These are phyloP conservation scores for Saussurea involucrata DNA, from an alignment of 129 eudicot genomes.

Conservation along the genomic window DNA sequence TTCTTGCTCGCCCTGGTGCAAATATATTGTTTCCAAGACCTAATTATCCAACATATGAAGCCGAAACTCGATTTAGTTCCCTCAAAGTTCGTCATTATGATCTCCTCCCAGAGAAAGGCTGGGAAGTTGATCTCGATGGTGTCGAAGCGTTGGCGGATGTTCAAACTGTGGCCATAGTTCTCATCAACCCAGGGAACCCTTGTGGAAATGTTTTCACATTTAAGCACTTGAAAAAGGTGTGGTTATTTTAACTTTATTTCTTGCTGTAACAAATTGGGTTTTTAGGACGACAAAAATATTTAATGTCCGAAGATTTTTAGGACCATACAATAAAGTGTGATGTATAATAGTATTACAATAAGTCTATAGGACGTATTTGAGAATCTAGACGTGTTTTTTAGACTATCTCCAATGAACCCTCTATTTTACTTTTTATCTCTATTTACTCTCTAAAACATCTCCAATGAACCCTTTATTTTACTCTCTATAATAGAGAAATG, in stretches of 20 bases:
- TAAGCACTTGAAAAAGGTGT: conserved; percentile 45
- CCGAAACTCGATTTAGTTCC: conserved; percentile 31
- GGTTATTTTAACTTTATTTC: neutral
- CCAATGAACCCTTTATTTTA: too few species aligned
- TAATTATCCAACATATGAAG: conserved; percentile 51
- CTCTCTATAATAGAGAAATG: too few species aligned
- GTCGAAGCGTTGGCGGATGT: conserved; percentile 46
- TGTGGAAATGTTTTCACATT: conserved; percentile 55
- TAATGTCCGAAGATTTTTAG: too few species aligned
- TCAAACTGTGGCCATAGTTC: conserved; percentile 53
- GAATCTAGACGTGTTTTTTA: neutral
- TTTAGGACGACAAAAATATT: too few species aligned
- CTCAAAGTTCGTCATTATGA: conserved; percentile 50
- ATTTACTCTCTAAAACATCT: too few species aligned
- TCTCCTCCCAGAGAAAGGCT: conserved; percentile 54
- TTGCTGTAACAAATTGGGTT: neutral
- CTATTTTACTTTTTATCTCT: too few species aligned
- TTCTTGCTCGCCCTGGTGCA: conserved; percentile 47
- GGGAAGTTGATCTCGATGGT: conserved; percentile 62
- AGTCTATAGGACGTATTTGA: neutral
- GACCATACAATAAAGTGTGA: too few species aligned
- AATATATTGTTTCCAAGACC: conserved; percentile 57
- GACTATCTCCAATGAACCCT: too few species aligned
- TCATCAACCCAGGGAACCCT: conserved; percentile 67
- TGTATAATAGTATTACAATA: neutral